Base-by-base conservation (phyloP, 164 flowering plant genomes). In the Pachysandra terminalis region DNA sequence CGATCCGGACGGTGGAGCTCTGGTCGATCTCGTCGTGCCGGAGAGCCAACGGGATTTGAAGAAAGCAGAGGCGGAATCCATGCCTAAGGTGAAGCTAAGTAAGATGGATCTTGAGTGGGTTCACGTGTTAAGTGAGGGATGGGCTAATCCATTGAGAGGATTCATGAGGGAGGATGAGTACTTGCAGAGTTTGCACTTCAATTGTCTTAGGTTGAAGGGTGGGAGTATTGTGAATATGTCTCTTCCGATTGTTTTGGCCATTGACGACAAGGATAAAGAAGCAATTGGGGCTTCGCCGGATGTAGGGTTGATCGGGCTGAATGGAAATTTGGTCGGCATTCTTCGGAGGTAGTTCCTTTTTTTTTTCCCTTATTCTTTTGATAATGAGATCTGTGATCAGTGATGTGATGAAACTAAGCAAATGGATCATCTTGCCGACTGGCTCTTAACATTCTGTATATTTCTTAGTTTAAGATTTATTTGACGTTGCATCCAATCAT, bases 91-190 rank as follows among this genome's bases (percentile, higher is more conserved):
- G 64, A 62, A 54, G 77, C 73, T 94, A 22, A 79, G 87, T 1
- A 73, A 73, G 77, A 80, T 91, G 40, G 98, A 94, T 79, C 27
- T 94, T 24, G 92, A 91, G 59, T 94, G 98, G 98, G 90, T 89
- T 3, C 98, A 94, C 60, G 93, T 91, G 45, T 70, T 94, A 16
- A 84, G 96, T 66, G 95, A 94, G 68, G 98, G 98, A 2, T 94
- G 98, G 98, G 96, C 98, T 9, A 94, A 87, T 74, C 98, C 98
- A 0, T 74, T 94, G 76, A 82, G 67, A 65, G 97, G 98, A 69
- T 94, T 94, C 68, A 94, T 94, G 98, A 85, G 96, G 74, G 98
- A 94, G 69, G 70, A 79, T 63, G 90, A 94, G 85, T 94, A 91
- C 68, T 75, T 94, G 78, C 97, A 91, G 87, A 82, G 87, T 61